Percentiles rank a stretch among this genome's conserved stretches.
Conservation (phyloP, 371 early-diverging fungal genomes). For the Actinomortierella wolfii region DNA sequence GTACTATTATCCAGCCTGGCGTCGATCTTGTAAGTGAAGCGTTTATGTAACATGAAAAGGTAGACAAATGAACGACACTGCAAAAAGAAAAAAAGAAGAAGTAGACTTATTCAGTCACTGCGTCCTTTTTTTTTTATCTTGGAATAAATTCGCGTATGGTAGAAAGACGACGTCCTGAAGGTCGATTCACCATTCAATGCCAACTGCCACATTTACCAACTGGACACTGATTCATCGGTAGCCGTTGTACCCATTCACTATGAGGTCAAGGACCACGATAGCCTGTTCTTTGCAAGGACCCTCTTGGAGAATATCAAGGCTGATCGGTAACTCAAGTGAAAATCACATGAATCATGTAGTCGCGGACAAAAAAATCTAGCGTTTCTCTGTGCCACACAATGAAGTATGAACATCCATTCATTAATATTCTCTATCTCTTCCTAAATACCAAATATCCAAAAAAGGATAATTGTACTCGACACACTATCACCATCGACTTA, state of each 20-base stretch:
- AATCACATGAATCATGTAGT: too few species aligned
- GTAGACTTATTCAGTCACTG: too few species aligned
- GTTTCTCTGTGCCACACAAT: too few species aligned
- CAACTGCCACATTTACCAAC: conserved; percentile 35
- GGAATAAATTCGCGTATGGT: too few species aligned
- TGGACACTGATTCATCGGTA: conserved; percentile 26
- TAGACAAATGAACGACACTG: too few species aligned
- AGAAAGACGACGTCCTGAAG: conserved; percentile 37
- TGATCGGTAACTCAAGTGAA: conserved; percentile 20
- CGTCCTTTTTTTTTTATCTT: too few species aligned
- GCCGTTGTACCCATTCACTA: conserved; percentile 30
- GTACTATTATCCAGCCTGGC: conserved; percentile 27
- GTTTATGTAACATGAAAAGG: too few species aligned
- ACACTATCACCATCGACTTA: conserved; percentile 40
- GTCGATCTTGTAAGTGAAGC: conserved; percentile 24
- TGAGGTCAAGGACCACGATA: conserved; percentile 37
- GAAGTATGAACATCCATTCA: too few species aligned
- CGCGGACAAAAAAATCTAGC: too few species aligned
- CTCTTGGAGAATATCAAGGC: conserved; percentile 31
- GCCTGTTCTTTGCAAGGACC: conserved; percentile 37
- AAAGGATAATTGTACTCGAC: conserved; percentile 32
- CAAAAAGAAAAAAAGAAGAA: too few species aligned
- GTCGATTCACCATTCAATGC: conserved; percentile 29
- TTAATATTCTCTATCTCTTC: not conserved
- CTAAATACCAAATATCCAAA: too few species aligned